A percentile compares a stretch with the other conserved stretches of the same genome.
These are phyloP conservation scores for Fusarium paranaense DNA, from an alignment of 2,329 filamentous ascomycete genomes.

Conservation along the genomic window DNA sequence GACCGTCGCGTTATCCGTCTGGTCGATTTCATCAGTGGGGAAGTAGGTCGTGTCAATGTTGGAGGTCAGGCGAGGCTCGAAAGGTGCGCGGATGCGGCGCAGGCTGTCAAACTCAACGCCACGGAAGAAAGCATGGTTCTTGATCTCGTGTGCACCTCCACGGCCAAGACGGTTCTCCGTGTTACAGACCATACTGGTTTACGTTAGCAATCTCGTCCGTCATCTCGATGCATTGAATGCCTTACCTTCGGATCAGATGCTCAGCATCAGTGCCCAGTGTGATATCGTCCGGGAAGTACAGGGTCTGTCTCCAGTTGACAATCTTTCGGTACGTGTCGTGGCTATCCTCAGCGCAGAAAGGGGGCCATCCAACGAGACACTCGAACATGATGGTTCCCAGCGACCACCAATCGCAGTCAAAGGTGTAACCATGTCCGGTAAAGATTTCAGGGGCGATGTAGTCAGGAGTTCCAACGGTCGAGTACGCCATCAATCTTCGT, in stretches of 20 bases:
- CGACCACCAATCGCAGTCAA: constrained; percentile 99
- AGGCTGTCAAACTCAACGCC: constrained; percentile 96
- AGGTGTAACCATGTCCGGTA: constrained; percentile 94
- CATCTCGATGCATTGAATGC: constrained; percentile 10
- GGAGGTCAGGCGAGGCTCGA: constrained; percentile 92
- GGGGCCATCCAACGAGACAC: constrained; percentile 97
- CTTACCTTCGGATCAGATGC: constrained; percentile 89
- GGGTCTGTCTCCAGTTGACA: constrained; percentile 94
- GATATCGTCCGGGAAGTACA: constrained; percentile 97
- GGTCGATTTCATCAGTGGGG: constrained; percentile 97
- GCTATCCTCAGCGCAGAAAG: constrained; percentile 97
- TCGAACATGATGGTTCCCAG: constrained; percentile 99
- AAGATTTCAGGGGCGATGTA: constrained; percentile 99
- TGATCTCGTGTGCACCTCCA: constrained; percentile 90
- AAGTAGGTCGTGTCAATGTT: constrained; percentile 98
- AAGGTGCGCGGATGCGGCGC: constrained; percentile 92
- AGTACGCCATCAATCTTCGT: constrained; percentile 95
- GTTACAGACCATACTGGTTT: constrained; percentile 86
- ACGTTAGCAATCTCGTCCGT: constrained; percentile 19
- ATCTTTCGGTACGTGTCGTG: constrained; percentile 99
- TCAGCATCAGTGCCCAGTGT: constrained; percentile 89
- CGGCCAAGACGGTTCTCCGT: constrained; percentile 91
- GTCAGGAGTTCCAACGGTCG: constrained; percentile 96
- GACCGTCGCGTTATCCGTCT: constrained; percentile 91
- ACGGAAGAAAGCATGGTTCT: constrained; percentile 94